phyloP scores from a whole-genome alignment of 2,329 filamentous ascomycete genomes.

The Aureobasidium melanogenum region DNA sequence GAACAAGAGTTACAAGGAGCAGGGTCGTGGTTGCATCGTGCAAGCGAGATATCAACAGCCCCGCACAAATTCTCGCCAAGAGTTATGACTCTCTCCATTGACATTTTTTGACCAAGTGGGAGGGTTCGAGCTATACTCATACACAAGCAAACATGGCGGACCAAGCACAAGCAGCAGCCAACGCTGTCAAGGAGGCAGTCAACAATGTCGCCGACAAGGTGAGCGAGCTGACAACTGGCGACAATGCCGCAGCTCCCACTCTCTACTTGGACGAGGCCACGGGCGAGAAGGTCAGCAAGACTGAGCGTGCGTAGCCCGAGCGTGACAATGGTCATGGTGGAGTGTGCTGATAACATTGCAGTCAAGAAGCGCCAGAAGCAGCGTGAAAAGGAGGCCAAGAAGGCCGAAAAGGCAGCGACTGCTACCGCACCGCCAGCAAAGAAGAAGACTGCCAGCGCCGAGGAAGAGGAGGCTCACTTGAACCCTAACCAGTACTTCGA shows the following conservation, averaged over 20 bases:
- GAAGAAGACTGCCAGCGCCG: constrained; percentile 51
- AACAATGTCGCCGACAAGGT: constrained; percentile 26
- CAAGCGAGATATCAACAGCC: too few relatives aligned
- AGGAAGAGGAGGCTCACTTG: constrained; percentile 62
- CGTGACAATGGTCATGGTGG: constrained; percentile 1
- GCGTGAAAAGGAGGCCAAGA: constrained; percentile 77
- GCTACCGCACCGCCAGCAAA: constrained; percentile 49
- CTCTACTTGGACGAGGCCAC: constrained; percentile 87
- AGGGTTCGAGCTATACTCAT: background rate
- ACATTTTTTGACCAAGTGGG: constrained; percentile 3
- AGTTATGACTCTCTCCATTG: background rate
- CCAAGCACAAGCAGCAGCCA: constrained; percentile 27
- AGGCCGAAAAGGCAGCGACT: constrained; percentile 73
- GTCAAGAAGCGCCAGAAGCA: constrained; percentile 94
- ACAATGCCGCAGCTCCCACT: constrained; percentile 34
- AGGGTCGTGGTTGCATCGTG: background rate
- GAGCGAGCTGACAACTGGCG: constrained; percentile 25
- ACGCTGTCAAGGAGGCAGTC: constrained; percentile 29
- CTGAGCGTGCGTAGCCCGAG: constrained; percentile 26
- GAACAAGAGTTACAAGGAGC: background rate
- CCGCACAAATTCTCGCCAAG: background rate
- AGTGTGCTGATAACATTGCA: constrained; percentile 21
- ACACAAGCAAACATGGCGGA: constrained; percentile 22
- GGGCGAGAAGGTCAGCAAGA: constrained; percentile 62
- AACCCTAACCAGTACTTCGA: constrained; percentile 90